Evolutionary conservation across 2,329 filamentous ascomycete genomes (phyloP).

Genomic region (Pseudocercospora pini-densiflorae): DNA sequence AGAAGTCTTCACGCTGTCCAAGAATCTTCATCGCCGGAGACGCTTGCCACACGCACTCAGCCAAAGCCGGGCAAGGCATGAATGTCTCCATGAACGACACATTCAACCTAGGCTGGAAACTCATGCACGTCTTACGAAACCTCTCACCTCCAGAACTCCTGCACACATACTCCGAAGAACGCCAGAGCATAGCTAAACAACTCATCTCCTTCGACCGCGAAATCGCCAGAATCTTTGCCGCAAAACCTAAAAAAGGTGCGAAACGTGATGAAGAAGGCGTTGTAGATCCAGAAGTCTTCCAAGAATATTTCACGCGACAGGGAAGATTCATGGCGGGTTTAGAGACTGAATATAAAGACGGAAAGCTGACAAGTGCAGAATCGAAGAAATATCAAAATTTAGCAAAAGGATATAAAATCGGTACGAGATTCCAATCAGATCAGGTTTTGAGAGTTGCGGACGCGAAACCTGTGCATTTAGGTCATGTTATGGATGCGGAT

Average conservation of each 20-base stretch:
- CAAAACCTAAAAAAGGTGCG: constrained; percentile 37
- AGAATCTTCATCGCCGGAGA: constrained; percentile 74
- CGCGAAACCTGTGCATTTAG: constrained; percentile 42
- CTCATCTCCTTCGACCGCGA: constrained; percentile 63
- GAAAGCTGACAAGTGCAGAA: constrained; percentile 30
- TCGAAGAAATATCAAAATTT: constrained; percentile 34
- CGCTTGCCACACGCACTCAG: constrained; percentile 59
- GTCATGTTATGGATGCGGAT: constrained; percentile 41
- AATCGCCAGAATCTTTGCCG: constrained; percentile 53
- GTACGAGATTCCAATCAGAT: constrained; percentile 39
- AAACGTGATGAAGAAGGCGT: constrained; percentile 31
- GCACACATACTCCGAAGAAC: constrained; percentile 56
- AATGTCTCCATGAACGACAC: constrained; percentile 73
- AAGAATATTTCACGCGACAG: constrained; percentile 38
- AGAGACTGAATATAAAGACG: constrained; percentile 36
- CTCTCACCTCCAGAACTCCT: constrained; percentile 43
- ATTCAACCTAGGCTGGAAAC: constrained; percentile 64
- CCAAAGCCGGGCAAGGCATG: constrained; percentile 73
- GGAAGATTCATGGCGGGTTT: constrained; percentile 42
- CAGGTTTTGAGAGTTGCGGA: constrained; percentile 40
- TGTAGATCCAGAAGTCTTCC: constrained; percentile 41
- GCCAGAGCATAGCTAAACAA: constrained; percentile 65
- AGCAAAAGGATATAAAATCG: constrained; percentile 38
- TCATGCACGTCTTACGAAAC: constrained; percentile 50
- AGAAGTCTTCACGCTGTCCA: constrained; percentile 57